Conservation (phyloP, 768 basidiomycete genomes). For the Rhizopogon sp. region DNA sequence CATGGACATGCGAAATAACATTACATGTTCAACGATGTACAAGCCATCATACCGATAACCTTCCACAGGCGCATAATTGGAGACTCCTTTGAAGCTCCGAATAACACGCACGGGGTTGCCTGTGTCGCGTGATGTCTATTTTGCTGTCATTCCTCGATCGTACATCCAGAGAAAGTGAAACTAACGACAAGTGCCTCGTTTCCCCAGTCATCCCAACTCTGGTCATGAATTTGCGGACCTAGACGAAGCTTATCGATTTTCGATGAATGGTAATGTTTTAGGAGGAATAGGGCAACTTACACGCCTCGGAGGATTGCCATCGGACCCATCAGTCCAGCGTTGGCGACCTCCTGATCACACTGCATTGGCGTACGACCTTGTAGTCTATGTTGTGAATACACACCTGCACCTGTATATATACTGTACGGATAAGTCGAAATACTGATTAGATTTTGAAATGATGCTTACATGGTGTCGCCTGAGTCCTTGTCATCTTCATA, state of each 20-base stretch:
- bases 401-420: constrained; percentile 22
- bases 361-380: neutral
- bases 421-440: constrained; percentile 8
- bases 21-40: constrained; percentile 20
- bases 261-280: neutral
- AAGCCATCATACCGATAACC: constrained; percentile 28
- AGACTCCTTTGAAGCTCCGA: constrained; percentile 14
- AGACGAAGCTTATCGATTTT: constrained; percentile 6
- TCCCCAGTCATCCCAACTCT: constrained; percentile 10
- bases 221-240: constrained; percentile 19
- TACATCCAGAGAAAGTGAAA: neutral
- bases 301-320: constrained; percentile 12
- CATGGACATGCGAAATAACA: neutral
- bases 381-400: neutral
- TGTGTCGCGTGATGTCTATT: constrained; percentile 16
- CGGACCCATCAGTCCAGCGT: neutral
- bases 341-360: constrained; percentile 14
- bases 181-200: constrained; percentile 19
- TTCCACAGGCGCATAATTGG: constrained; percentile 19
- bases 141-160: neutral
- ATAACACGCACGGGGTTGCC: constrained; percentile 21
- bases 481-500: constrained; percentile 22
- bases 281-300: constrained; percentile 9
- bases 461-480: constrained; percentile 20
- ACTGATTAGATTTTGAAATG: neutral